Percentiles rank a stretch among this genome's conserved stretches.
phyloP scores from a whole-genome alignment of 257 asterid genomes.

The Nicotiana noctiflora region DNA sequence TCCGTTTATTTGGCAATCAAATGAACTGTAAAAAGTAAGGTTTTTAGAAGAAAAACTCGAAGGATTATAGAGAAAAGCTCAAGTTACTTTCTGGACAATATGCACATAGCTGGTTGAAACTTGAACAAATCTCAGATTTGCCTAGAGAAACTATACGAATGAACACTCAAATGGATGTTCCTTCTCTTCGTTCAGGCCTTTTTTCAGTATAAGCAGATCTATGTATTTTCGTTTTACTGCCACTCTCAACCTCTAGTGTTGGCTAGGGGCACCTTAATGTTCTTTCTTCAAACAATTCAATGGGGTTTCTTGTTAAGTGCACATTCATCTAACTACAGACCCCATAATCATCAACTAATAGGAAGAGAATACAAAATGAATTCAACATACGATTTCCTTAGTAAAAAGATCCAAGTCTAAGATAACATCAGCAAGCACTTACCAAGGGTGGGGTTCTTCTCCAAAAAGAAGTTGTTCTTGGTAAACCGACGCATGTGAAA shows the following conservation, averaged over 20 bases:
- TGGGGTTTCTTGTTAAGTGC: not conserved
- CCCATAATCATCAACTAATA: not conserved
- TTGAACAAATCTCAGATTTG: too few relatives aligned
- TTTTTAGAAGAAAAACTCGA: too few relatives aligned
- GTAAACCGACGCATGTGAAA: conserved; percentile 86
- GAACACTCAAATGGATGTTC: too few relatives aligned
- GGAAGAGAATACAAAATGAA: not conserved
- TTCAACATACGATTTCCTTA: not conserved
- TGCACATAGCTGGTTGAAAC: too few relatives aligned
- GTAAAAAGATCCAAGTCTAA: not conserved
- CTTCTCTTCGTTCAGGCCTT: too few relatives aligned
- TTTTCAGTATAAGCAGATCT: too few relatives aligned
- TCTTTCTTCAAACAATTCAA: not conserved
- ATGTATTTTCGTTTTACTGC: too few relatives aligned
- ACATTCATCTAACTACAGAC: not conserved
- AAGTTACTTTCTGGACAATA: too few relatives aligned
- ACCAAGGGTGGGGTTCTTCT: conserved; percentile 97
- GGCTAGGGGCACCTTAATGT: not conserved
- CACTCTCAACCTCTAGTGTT: not conserved
- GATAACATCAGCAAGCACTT: conserved; percentile 15
- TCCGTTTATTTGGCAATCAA: too few relatives aligned
- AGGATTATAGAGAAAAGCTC: too few relatives aligned
- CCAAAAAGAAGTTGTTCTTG: conserved; percentile 78
- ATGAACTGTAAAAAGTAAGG: too few relatives aligned
- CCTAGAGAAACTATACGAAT: too few relatives aligned